Evolutionary conservation across 2,329 filamentous ascomycete species (phyloP), one percentile per base, ranked within the genome.

Genomic region (Xylaria sp.): DNA sequence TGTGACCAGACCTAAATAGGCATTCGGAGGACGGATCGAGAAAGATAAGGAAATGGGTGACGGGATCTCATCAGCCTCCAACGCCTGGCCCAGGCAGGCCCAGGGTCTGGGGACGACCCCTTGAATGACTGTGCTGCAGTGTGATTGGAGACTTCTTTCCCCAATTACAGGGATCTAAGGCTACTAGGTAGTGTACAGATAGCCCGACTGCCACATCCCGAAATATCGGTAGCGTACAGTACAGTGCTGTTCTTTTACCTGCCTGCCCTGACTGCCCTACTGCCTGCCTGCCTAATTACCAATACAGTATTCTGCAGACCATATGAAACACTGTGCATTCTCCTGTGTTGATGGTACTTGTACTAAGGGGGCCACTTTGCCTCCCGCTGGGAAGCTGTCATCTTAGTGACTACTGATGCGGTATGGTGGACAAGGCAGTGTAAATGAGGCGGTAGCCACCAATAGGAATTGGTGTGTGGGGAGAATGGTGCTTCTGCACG

Each of bases 1-100:
- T 48, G 63, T 47, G 55, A 57, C 61, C 54, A 57, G 32, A 34
- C 54, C 69, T 68, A 72, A 72, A 70, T 70, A 71, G 67, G 64
- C 11, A 57, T 34, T 61, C 62, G 21, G 53, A 17, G 42, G 55
- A 70, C 30, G 62, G 61, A 59, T 51, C 27, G 32, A 50, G 39
- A 36, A 45, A 65, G 61, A 64, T 69, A 69, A 67, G 67, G 21
- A 53, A 58, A 50, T 36, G 47, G 36, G 54, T 64, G 64, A 64
- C 64, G 59, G 60, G 59, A 64, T 66, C 47, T 65, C 57, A 56
- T 61, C 65, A 65, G 53, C 55, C 56, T 64, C 59, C 42, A 60
- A 21, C 9, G 12, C 30, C 47, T 42, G 42, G 5, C 42, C 47
- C 21, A 24, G 47, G 47, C 47, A 17, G 42, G 5, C 42, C 47